Conservation (phyloP, 805 yeast species). For the Ogataea methanolica region DNA sequence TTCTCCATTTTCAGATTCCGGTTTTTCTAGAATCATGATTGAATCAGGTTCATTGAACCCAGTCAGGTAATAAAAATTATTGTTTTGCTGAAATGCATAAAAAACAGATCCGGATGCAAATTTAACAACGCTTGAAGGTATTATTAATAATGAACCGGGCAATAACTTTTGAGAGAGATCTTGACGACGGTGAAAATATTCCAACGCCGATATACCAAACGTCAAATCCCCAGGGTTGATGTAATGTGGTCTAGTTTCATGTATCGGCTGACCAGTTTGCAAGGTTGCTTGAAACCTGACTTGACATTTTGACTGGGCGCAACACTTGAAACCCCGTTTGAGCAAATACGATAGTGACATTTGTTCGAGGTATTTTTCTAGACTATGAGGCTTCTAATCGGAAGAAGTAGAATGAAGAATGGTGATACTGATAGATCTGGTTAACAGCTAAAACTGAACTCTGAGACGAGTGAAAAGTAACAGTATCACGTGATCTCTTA, state of each 20-base stretch:
- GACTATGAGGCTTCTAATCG: too few species aligned
- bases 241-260: slow-evolving; percentile 78
- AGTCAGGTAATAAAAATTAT: slow-evolving; percentile 77
- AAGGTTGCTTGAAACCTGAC: slow-evolving; percentile 1
- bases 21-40: slow-evolving; percentile 60
- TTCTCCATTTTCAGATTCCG: slow-evolving; percentile 46
- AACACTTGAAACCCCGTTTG: too few species aligned
- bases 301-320: too few species aligned
- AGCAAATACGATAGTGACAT: too few species aligned
- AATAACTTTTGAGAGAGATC: slow-evolving; percentile 56
- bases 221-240: slow-evolving; percentile 77
- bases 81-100: slow-evolving; percentile 88
- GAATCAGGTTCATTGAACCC: slow-evolving; percentile 94
- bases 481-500: too few species aligned
- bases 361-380: too few species aligned
- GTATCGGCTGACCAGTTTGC: slow-evolving; percentile 76
- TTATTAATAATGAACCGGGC: slow-evolving; percentile 60
- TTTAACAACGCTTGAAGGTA: slow-evolving; percentile 68
- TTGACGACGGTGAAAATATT: slow-evolving; percentile 70
- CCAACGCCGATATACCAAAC: slow-evolving; percentile 80
- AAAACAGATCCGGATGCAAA: slow-evolving; percentile 90
- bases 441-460: too few species aligned
- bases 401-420: too few species aligned
- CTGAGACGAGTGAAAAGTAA: too few species aligned
- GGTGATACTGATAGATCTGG: too few species aligned